Conservation (phyloP, 1,284 basidiomycete species). For the Naganishia sp. region DNA sequence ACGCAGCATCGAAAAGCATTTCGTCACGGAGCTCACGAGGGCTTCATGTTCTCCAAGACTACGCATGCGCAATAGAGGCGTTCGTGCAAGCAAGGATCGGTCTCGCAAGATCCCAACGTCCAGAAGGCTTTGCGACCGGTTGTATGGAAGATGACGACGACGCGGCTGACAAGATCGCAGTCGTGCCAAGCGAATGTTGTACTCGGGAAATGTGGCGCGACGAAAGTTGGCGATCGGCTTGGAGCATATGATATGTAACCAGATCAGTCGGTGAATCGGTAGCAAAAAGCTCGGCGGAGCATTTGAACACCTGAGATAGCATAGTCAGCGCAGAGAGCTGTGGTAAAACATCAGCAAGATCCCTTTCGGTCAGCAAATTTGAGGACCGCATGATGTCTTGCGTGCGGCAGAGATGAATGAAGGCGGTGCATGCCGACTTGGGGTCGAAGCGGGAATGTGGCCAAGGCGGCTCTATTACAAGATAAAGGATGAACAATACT, state of each 20-base stretch:
- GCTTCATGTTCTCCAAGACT: background rate
- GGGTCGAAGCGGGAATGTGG: too few species aligned
- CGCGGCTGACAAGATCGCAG: conserved; percentile 1
- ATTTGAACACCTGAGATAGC: too few species aligned
- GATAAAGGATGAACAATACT: too few species aligned
- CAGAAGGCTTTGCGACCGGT: background rate
- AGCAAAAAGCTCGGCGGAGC: too few species aligned
- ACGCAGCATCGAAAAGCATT: background rate
- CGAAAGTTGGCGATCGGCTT: background rate
- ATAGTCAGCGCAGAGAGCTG: too few species aligned
- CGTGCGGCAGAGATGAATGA: background rate
- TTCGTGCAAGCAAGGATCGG: background rate
- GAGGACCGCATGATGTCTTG: too few species aligned
- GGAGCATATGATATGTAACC: background rate
- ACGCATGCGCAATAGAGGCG: background rate
- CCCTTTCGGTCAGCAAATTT: background rate
- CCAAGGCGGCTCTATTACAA: too few species aligned
- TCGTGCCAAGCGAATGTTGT: conserved; percentile 18
- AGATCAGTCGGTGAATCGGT: too few species aligned
- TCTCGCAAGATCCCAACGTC: background rate
- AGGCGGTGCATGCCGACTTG: too few species aligned
- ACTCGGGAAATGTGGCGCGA: too few species aligned
- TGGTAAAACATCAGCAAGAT: too few species aligned
- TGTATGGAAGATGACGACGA: background rate
- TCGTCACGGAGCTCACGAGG: background rate